These are phyloP conservation scores for Cytospora paraplurivora DNA, from an alignment of 2,329 filamentous ascomycete genomes.

Conservation along the genomic window DNA sequence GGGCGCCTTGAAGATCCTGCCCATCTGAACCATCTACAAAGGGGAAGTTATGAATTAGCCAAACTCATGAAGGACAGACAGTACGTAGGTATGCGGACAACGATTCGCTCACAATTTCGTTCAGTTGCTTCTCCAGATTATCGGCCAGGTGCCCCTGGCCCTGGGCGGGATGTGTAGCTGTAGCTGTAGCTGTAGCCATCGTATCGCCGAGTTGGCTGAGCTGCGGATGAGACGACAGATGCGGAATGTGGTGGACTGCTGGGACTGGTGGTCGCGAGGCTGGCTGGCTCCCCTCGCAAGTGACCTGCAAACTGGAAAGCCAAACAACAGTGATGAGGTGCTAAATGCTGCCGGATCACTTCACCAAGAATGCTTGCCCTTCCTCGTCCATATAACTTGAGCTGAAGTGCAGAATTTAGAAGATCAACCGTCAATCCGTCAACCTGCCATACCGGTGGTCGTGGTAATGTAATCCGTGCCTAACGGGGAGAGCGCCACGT, in stretches of 20 bases:
- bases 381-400: no score
- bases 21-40: constrained; percentile 28
- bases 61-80: not conserved
- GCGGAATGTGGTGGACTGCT: not conserved
- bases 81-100: not conserved
- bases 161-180: not conserved
- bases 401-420: no score
- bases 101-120: constrained; percentile 20
- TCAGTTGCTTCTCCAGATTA: constrained; percentile 25
- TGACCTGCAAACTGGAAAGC: not conserved
- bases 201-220: not conserved
- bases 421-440: no score
- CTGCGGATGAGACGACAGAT: not conserved
- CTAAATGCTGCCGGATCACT: not conserved
- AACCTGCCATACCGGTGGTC: no score
- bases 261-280: not conserved
- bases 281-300: not conserved
- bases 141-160: constrained; percentile 25
- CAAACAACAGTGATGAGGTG: not conserved
- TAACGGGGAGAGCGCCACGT: no score
- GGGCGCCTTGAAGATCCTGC: constrained; percentile 23
- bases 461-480: no score
- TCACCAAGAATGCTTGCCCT: no score
- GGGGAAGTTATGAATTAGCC: constrained; percentile 7
- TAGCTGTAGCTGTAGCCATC: constrained; percentile 7